Conservation (phyloP, 371 early-diverging fungal genomes). For the Mortierella polycephala region DNA sequence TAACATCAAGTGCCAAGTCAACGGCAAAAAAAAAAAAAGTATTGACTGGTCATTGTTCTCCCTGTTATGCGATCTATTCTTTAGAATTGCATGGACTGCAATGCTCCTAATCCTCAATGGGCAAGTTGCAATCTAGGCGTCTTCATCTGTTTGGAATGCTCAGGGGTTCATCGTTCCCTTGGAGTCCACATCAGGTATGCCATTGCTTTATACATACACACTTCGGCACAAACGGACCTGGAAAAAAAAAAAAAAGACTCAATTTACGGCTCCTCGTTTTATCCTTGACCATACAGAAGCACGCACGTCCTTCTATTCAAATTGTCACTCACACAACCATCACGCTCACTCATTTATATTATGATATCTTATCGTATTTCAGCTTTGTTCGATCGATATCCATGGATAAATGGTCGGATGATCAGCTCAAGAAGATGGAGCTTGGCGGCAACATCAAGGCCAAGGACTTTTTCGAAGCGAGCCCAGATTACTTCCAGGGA, state of each 20-base stretch:
- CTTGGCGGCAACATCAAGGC: conserved; percentile 95
- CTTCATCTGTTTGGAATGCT: conserved; percentile 98
- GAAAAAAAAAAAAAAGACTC: not conserved
- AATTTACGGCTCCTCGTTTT: not conserved
- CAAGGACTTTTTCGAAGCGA: conserved; percentile 85
- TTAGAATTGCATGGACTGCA: conserved; percentile 85
- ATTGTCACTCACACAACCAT: not conserved
- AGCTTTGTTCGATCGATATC: conserved; percentile 97
- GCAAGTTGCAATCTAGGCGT: conserved; percentile 95
- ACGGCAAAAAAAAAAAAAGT: no score
- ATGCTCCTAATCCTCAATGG: conserved; percentile 91
- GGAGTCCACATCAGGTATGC: conserved; percentile 92
- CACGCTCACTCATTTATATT: not conserved
- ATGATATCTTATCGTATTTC: conserved; percentile 2
- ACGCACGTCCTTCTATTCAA: no score
- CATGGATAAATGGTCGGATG: conserved; percentile 98
- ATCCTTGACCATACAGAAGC: not conserved
- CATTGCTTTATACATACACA: no score
- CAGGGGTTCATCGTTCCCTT: conserved; percentile 91
- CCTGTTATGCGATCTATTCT: conserved; percentile 3
- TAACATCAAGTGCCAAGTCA: no score
- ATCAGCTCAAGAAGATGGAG: conserved; percentile 95
- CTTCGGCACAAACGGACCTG: no score
- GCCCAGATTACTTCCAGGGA: conserved; percentile 82
- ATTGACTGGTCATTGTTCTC: not conserved